Percentiles rank a stretch among this genome's conserved stretches.
Evolutionary conservation across 2,329 filamentous ascomycete genomes (phyloP).

Genomic region (Pyricularia pennisetigena): DNA sequence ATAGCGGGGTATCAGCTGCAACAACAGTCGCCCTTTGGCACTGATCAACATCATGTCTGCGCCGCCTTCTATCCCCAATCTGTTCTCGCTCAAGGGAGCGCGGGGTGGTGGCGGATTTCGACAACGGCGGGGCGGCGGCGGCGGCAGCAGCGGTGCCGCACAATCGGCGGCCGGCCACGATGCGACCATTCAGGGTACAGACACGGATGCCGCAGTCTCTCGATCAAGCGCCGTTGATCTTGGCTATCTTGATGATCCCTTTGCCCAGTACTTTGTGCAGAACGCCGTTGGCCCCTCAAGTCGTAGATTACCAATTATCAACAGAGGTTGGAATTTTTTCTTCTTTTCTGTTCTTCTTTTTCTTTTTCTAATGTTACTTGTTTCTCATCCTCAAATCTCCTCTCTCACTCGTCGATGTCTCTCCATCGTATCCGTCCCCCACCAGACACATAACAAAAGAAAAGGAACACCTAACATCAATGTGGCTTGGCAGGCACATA

Average conservation of each 20-base stretch:
- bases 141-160: constrained; percentile 17
- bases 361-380: constrained; percentile 41
- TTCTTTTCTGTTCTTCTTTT: constrained; percentile 36
- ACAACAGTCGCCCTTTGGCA: background rate
- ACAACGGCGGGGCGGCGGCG: constrained; percentile 20
- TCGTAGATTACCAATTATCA: constrained; percentile 81
- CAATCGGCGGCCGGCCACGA: constrained; percentile 43
- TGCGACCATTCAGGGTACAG: constrained; percentile 73
- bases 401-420: background rate
- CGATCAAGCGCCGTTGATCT: constrained; percentile 78
- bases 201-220: constrained; percentile 83
- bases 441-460: background rate
- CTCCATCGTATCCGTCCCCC: background rate
- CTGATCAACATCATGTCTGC: constrained; percentile 47
- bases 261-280: constrained; percentile 60
- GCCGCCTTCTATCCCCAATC: constrained; percentile 63
- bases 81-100: constrained; percentile 47
- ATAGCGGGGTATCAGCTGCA: background rate
- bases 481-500: constrained; percentile 66
- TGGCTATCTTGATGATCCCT: constrained; percentile 78
- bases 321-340: constrained; percentile 56
- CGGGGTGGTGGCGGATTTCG: constrained; percentile 13
- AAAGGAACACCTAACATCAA: background rate
- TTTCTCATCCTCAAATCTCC: constrained; percentile 32
- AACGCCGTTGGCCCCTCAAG: constrained; percentile 32